phyloP scores from a whole-genome alignment of 1,284 basidiomycete genomes.

The Mycosarcoma mackinlayi region DNA sequence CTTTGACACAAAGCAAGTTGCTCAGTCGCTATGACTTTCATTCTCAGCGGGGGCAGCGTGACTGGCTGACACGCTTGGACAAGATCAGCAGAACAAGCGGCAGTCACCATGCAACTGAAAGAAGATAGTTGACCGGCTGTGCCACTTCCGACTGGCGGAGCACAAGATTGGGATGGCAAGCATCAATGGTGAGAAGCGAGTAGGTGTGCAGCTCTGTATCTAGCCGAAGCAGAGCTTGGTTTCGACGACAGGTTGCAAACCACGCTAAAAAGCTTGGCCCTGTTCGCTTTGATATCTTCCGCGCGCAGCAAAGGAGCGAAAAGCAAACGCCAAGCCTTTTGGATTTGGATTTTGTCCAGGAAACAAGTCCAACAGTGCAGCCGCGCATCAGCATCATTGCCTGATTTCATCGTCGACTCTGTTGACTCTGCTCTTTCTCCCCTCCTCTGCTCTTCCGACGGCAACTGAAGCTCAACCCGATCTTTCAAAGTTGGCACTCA shows the following conservation, averaged over 20 bases:
- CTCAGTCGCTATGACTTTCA: no score
- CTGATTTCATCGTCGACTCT: no score
- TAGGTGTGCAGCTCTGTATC: slow-evolving; percentile 2
- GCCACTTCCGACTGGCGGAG: neutral
- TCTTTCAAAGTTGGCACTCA: no score
- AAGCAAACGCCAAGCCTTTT: slow-evolving; percentile 9
- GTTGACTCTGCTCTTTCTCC: no score
- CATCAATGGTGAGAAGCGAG: neutral
- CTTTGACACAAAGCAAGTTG: no score
- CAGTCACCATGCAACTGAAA: no score
- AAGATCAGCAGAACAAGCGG: no score
- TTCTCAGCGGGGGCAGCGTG: no score
- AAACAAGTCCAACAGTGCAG: slow-evolving; percentile 19
- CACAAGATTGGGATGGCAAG: neutral
- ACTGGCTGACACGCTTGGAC: no score
- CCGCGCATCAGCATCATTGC: no score
- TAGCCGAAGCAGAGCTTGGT: slow-evolving; percentile 5
- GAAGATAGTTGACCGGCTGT: neutral
- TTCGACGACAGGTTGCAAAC: neutral
- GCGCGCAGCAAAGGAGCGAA: neutral
- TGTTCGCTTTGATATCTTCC: slow-evolving; percentile 2
- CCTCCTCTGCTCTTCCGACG: neutral
- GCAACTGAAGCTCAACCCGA: neutral
- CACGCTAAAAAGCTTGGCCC: slow-evolving; percentile 24
- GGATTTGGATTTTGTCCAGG: neutral